Percentiles rank a stretch among this genome's conserved stretches.
Evolutionary conservation across 1,284 basidiomycete genomes (phyloP).

Genomic region (Cutaneotrichosporon sp.): DNA sequence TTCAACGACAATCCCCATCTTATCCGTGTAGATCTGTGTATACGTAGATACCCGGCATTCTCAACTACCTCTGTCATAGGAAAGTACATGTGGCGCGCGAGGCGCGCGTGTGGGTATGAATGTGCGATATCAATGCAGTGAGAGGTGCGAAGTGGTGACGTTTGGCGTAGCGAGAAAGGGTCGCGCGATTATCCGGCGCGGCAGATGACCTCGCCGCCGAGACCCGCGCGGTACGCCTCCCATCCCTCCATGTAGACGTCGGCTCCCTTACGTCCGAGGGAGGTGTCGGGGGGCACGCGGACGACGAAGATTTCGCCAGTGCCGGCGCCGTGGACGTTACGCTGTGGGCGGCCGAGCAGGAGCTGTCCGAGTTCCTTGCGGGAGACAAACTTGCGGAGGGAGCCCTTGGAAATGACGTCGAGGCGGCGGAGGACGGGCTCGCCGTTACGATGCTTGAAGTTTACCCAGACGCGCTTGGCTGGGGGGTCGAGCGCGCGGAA

Average conservation of each 20-base stretch:
- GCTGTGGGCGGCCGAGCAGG: slow-evolving; percentile 40
- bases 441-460: slow-evolving; percentile 43
- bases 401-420: slow-evolving; percentile 39
- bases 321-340: slow-evolving; percentile 42
- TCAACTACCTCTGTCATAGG: slow-evolving; percentile 3
- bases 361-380: slow-evolving; percentile 42
- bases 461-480: slow-evolving; percentile 41
- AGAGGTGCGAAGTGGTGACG: not conserved
- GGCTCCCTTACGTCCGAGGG: slow-evolving; percentile 20
- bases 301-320: slow-evolving; percentile 46
- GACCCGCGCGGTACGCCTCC: slow-evolving; percentile 47
- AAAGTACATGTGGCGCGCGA: slow-evolving; percentile 5
- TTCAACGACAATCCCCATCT: not conserved
- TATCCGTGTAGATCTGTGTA: not conserved
- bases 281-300: slow-evolving; percentile 24
- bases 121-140: slow-evolving; percentile 20
- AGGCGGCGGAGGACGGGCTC: slow-evolving; percentile 42
- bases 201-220: slow-evolving; percentile 47
- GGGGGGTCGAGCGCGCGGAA: slow-evolving; percentile 34
- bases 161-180: not conserved
- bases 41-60: slow-evolving; percentile 1
- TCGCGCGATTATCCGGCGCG: slow-evolving; percentile 22
- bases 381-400: slow-evolving; percentile 33
- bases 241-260: slow-evolving; percentile 45
- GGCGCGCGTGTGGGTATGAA: slow-evolving; percentile 17